phyloP scores from a whole-genome alignment of 495 filamentous ascomycete genomes.

The Hypoxylon lienhwacheense region DNA sequence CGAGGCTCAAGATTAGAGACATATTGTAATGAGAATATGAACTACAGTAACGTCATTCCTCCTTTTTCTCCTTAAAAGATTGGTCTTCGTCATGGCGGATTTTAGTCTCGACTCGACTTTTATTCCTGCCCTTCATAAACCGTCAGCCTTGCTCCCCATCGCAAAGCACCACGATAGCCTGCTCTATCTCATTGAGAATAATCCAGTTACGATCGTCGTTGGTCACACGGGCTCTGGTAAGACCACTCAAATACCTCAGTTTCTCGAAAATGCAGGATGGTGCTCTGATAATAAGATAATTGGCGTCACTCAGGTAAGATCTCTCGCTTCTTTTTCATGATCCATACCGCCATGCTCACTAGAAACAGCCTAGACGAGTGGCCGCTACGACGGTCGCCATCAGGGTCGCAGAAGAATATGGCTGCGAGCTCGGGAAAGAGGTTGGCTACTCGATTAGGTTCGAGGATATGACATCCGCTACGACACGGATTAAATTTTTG shows the following conservation, averaged over 20 bases:
- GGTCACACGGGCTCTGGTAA: conserved; percentile 92
- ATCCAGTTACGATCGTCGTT: conserved; percentile 80
- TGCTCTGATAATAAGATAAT: conserved; percentile 78
- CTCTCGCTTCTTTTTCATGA: conserved; percentile 1
- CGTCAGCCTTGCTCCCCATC: conserved; percentile 75
- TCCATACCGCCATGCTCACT: conserved; percentile 28
- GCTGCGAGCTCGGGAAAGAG: conserved; percentile 87
- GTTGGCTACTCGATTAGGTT: conserved; percentile 97
- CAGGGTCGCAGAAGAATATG: conserved; percentile 90
- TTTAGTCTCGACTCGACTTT: conserved; percentile 65
- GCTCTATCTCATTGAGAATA: conserved; percentile 75
- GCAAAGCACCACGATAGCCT: conserved; percentile 71
- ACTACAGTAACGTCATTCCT: no score
- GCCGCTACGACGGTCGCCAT: conserved; percentile 91
- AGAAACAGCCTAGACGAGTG: conserved; percentile 76
- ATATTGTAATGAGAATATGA: no score
- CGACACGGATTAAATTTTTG: conserved; percentile 91
- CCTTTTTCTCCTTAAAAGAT: background rate
- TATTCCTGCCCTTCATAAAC: conserved; percentile 77
- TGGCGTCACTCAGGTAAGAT: conserved; percentile 83
- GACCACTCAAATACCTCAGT: conserved; percentile 87
- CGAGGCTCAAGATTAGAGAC: no score
- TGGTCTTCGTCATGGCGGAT: conserved; percentile 48
- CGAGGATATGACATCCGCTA: conserved; percentile 88
- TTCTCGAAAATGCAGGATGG: conserved; percentile 87